Base-by-base conservation (phyloP, 108 stramenopile genomes). In the Cylindrotheca fusiformis region DNA sequence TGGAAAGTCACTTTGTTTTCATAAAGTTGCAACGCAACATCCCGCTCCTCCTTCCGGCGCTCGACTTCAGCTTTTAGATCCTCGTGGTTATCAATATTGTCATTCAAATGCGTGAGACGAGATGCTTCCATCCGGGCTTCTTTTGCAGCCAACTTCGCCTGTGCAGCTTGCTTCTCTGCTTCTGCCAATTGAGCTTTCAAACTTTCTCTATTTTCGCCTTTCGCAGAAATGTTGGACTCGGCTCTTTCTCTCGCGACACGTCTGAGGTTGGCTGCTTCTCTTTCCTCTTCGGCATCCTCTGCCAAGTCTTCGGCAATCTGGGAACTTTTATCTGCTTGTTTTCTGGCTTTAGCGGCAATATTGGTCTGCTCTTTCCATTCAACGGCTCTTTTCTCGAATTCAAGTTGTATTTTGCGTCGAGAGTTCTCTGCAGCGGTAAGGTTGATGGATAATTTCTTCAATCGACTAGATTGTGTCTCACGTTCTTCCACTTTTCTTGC, bases 251-350 rank as follows among this genome's bases (percentile, higher is more conserved):
- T 69, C 6, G 89, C 89, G 27, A 71, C 68, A 21, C 59, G 75
- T 49, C 89, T 65, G 24, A 91, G 63, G 56, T 82, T 82, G 14
- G 90, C 86, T 5, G 90, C 90, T 69, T 87, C 90, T 56, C 85
- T 69, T 51, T 91, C 90, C 71, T 91, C 90, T 52, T 83, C 63
- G 21, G 90, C 90, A 64, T 91, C 84, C 47, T 87, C 86, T 21
- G 84, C 86, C 44, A 91, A 58, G 47, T 91, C 86, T 60, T 91
- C 86, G 1, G 90, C 86, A 8, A 73, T 54, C 20, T 72, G 69
- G 12, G 71, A 52, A 45, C 74, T 71, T 28, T 78, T 83, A 56
- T 91, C 90, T 10, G 86, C 86, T 46, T 72, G 60, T 48, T 65
- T 86, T 50, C 86, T 60, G 17, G 77, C 73, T 23, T 79, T 63